Percentiles rank a stretch among this genome's conserved stretches.
These are phyloP conservation scores for Pseudogymnoascus sp. DNA, from an alignment of 2,329 filamentous ascomycete species.

Conservation along the genomic window DNA sequence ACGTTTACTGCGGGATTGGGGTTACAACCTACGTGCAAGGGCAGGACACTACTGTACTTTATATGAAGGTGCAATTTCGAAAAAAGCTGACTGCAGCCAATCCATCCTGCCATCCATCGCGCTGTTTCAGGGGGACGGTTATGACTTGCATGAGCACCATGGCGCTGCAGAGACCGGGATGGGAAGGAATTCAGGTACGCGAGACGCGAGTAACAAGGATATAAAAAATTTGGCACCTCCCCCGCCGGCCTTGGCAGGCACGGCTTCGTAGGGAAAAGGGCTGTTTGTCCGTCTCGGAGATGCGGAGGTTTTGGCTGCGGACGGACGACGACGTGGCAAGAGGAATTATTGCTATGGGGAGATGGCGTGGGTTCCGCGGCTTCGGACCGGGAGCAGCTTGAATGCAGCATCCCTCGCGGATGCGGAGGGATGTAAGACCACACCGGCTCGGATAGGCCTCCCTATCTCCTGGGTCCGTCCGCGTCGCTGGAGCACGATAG, in stretches of 20 bases:
- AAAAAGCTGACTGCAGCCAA: neutral
- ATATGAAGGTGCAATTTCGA: constrained; percentile 6
- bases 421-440: neutral
- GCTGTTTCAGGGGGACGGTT: neutral
- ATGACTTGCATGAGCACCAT: constrained; percentile 4
- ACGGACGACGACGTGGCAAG: neutral
- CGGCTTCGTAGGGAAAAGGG: neutral
- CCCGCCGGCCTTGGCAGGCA: neutral
- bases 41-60: neutral
- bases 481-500: neutral
- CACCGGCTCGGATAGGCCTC: neutral
- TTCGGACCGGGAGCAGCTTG: neutral
- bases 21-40: neutral
- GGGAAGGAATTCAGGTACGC: neutral
- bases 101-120: neutral
- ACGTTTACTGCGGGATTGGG: neutral
- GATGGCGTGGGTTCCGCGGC: neutral
- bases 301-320: neutral
- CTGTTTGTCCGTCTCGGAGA: neutral
- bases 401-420: neutral
- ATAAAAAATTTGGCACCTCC: neutral
- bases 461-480: constrained; percentile 4
- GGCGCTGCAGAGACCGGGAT: neutral
- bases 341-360: neutral
- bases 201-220: neutral